Base-by-base conservation (phyloP, 208 protist species). In the Blastocrithidia nonstop region DNA sequence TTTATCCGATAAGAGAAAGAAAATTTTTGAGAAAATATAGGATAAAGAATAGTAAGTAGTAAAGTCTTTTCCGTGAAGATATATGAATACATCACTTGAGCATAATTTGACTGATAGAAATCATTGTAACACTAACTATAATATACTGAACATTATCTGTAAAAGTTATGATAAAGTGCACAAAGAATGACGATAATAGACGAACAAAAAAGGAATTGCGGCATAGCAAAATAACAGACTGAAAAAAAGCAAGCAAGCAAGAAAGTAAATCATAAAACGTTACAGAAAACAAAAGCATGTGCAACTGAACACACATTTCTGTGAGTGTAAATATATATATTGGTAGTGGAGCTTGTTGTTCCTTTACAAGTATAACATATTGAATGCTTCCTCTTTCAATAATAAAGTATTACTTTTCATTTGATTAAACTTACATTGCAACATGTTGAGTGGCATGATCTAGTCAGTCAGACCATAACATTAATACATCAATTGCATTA, bases 381-480 rank as follows among this genome's bases (percentile, higher is more conserved):
- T n/a, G n/a, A n/a, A n/a, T n/a, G n/a, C n/a, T n/a, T n/a, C n/a
- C n/a, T n/a, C n/a, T n/a, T n/a, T n/a, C n/a, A n/a, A n/a, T n/a
- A n/a, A n/a, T n/a, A n/a, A n/a, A n/a, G n/a, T n/a, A n/a, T n/a
- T n/a, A n/a, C n/a, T n/a, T n/a, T n/a, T n/a, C n/a, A n/a, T n/a
- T n/a, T n/a, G n/a, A n/a, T n/a, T n/a, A n/a, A n/a, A n/a, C n/a
- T n/a, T n/a, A n/a, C n/a, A n/a, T n/a, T n/a, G n/a, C n/a, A n/a
- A n/a, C n/a, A n/a, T n/a, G n/a, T n/a, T n/a, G n/a, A n/a, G n/a
- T n/a, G 33, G 22, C 27, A 7, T 3, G 8, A 6, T 61, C 48
- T 40, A 79, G 79, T 62, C 64, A 81, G 19, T 71, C 68, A 1
- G 66, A 54, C 79, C 79, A 88, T 6, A 69, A 62, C 15, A 80